phyloP scores from a whole-genome alignment of 129 eudicot species.

The Chrysanthemum makinoi region DNA sequence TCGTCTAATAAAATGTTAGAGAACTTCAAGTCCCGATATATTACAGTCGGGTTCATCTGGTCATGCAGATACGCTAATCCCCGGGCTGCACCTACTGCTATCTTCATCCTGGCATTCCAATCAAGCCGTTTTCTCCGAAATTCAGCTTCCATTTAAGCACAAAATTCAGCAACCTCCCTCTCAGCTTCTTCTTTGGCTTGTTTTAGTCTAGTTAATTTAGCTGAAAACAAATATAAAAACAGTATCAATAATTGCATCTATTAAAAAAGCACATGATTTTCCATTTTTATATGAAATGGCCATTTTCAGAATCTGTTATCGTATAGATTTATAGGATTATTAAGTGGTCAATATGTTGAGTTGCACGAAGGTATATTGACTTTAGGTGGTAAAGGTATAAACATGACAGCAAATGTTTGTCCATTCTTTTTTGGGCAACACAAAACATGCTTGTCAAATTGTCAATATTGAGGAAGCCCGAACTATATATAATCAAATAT shows the following conservation, averaged over 20 bases:
- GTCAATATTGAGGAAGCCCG: neutral
- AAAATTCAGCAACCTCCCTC: constrained; percentile 82
- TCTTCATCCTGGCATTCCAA: constrained; percentile 83
- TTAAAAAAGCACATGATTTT: neutral
- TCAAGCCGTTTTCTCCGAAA: constrained; percentile 68
- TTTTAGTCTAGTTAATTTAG: constrained; percentile 73
- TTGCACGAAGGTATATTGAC: neutral
- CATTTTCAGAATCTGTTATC: too few species aligned
- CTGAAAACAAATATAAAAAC: constrained; percentile 30
- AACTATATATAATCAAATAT: neutral
- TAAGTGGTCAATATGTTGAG: constrained; percentile 1
- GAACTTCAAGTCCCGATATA: constrained; percentile 86
- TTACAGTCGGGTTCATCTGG: constrained; percentile 66
- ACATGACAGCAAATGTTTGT: neutral
- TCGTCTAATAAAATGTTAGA: constrained; percentile 82
- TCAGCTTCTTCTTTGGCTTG: constrained; percentile 95
- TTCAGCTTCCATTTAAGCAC: constrained; percentile 84
- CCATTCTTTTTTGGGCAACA: neutral
- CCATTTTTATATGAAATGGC: neutral
- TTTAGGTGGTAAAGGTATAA: too few species aligned
- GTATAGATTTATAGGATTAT: neutral
- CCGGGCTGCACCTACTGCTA: constrained; percentile 80
- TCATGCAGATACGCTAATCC: constrained; percentile 86
- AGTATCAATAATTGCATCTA: constrained; percentile 1
- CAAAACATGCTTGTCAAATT: neutral